phyloP scores from a whole-genome alignment of 257 asterid species.

The Nicotiana paniculata region DNA sequence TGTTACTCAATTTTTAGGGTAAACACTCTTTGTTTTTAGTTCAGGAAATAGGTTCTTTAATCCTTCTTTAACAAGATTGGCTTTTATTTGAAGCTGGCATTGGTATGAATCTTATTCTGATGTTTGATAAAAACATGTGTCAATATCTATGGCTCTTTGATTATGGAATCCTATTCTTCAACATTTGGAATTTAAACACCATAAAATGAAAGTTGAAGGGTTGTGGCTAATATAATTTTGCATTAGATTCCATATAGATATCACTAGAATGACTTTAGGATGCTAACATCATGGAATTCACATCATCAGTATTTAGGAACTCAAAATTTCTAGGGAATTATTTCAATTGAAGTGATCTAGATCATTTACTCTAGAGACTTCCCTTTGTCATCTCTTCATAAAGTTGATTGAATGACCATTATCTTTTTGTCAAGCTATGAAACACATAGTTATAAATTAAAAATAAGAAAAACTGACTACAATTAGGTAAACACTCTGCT shows the following conservation, averaged over 20 bases:
- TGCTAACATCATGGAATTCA: not conserved
- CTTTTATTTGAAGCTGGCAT: not conserved
- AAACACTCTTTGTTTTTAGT: not conserved
- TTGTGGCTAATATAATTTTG: not conserved
- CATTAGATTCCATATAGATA: not conserved
- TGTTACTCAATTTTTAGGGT: too few species aligned
- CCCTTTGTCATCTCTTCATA: too few species aligned
- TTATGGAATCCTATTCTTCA: conserved; percentile 1
- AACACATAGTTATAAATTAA: too few species aligned
- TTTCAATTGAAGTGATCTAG: too few species aligned
- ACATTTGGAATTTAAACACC: not conserved
- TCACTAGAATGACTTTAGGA: not conserved
- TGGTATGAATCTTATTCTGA: not conserved
- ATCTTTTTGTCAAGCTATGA: too few species aligned
- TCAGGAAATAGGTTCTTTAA: not conserved
- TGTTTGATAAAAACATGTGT: not conserved
- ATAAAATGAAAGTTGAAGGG: not conserved
- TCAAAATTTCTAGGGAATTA: too few species aligned
- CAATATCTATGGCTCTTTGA: not conserved
- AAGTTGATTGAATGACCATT: too few species aligned
- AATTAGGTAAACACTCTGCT: too few species aligned
- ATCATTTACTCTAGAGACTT: too few species aligned
- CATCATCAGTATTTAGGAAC: not conserved
- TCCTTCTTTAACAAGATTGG: conserved; percentile 8
- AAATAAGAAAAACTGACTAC: too few species aligned